A percentile compares a stretch with the other conserved stretches of the same genome.
phyloP scores from a whole-genome alignment of 345 rosid species.

The Pugionium dolabratum region DNA sequence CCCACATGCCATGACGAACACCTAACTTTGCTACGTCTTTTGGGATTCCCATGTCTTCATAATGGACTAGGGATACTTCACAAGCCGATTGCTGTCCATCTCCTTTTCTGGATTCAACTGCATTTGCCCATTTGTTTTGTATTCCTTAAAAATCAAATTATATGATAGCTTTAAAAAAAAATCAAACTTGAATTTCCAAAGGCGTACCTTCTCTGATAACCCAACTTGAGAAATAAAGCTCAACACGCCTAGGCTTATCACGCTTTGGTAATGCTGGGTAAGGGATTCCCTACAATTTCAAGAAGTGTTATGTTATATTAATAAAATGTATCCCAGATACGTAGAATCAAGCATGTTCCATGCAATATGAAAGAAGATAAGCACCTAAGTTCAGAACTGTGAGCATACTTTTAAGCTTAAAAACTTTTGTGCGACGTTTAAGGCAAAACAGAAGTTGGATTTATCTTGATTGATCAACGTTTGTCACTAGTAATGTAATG shows the following conservation, averaged over 20 bases:
- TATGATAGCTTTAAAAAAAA: not conserved
- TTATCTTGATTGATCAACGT: not conserved
- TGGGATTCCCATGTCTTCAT: conserved; percentile 98
- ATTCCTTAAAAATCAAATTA: not conserved
- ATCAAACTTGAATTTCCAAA: not conserved
- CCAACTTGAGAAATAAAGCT: conserved; percentile 95
- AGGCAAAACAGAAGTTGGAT: not conserved
- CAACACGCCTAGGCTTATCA: conserved; percentile 96
- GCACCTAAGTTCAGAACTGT: conserved; percentile 5
- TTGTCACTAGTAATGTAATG: not conserved
- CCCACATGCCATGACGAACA: conserved; percentile 98
- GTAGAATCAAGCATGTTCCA: not conserved
- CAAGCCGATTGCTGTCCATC: conserved; percentile 87
- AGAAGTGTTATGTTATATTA: not conserved
- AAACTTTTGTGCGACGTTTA: not conserved
- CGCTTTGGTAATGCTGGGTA: conserved; percentile 66
- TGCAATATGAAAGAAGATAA: not conserved
- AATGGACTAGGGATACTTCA: conserved; percentile 83
- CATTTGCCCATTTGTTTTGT: not conserved
- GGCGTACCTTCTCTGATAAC: conserved; percentile 77
- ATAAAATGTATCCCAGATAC: conserved; percentile 5
- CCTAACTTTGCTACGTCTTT: conserved; percentile 96
- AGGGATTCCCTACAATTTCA: conserved; percentile 64
- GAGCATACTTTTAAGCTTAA: not conserved
- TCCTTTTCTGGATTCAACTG: conserved; percentile 91